Percentiles rank a stretch among this genome's conserved stretches.
Evolutionary conservation across 148 eudicot genomes (phyloP).

Genomic region (Vaccinium macrocarpon): DNA sequence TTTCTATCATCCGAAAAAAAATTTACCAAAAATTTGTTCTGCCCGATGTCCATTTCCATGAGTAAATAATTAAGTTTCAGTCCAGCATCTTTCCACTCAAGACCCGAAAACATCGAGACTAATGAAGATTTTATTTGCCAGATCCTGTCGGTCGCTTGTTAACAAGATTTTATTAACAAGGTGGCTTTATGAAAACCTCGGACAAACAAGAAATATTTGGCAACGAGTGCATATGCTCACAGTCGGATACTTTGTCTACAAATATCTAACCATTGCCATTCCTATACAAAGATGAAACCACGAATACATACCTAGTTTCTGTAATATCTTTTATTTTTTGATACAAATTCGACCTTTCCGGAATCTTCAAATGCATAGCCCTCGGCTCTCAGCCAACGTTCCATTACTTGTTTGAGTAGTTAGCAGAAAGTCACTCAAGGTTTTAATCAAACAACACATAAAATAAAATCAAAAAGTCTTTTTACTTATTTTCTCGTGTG

Average conservation of each 20-base stretch:
- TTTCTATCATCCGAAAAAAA: neutral
- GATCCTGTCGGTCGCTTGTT: neutral
- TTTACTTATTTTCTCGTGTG: neutral
- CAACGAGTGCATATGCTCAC: neutral
- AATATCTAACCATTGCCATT: too few relatives aligned
- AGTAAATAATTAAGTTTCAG: neutral
- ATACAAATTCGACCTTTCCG: neutral
- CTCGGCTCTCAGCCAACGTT: neutral
- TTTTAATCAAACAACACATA: neutral
- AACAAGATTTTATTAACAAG: neutral
- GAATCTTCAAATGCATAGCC: neutral
- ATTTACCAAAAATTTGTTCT: neutral
- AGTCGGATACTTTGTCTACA: neutral
- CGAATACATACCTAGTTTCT: neutral
- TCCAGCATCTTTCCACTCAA: neutral
- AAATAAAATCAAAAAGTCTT: neutral
- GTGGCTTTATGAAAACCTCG: neutral
- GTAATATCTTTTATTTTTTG: neutral
- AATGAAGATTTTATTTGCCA: neutral
- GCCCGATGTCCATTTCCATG: neutral
- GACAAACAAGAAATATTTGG: neutral
- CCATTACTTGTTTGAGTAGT: neutral
- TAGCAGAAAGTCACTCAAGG: neutral
- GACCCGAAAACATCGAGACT: neutral
- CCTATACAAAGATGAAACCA: neutral